Base-by-base conservation (phyloP, 148 eudicot species). In the Camellia sinensis region DNA sequence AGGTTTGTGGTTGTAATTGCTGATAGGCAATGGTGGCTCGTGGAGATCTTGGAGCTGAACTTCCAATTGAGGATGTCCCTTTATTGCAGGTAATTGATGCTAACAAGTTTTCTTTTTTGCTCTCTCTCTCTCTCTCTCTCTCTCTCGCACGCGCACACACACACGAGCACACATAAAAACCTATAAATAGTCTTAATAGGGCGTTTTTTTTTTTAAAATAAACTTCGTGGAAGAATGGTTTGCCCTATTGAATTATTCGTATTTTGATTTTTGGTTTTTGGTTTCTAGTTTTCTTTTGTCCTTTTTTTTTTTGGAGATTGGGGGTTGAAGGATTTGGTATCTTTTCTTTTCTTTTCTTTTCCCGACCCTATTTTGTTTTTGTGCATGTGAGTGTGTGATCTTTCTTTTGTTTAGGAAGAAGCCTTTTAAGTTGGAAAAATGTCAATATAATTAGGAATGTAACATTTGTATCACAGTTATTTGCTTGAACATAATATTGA, bases 41-140 rank as follows among this genome's bases (percentile, higher is more conserved):
- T 86, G 99, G 99, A 61, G 99, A 96, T 82, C 94, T 96, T 79
- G 99, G 99, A 87, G 99, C 99, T 72, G 99, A 96, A 88, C 97
- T 96, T 82, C 99, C 99, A 70, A 94, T 96, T 80, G 99, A 96
- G 86, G 99, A 96, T 67, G 99, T 96, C 79, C 99, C 99, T 76
- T 78, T 96, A 82, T 86, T 94, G 85, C 99, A 96, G 99, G 99
- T 96, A 90, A 76, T 62, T 76, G 14, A 62, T 83, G 46, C 46
- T 77, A 18, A 19, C 59, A 7, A 29, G 67, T 56, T 0, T 15
- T 2, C 15, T 6, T 77, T 52, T 6, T 54, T 45, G 3, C 62
- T 72, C 40, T 67, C 54, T 67, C 73, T 54, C 37, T 22, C 53
- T 41, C 37, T 13, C 44, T 2, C 70, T 6, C 70, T 0, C 70